These are phyloP conservation scores for Inga laurina DNA, from an alignment of 306 rosid genomes.

Conservation along the genomic window DNA sequence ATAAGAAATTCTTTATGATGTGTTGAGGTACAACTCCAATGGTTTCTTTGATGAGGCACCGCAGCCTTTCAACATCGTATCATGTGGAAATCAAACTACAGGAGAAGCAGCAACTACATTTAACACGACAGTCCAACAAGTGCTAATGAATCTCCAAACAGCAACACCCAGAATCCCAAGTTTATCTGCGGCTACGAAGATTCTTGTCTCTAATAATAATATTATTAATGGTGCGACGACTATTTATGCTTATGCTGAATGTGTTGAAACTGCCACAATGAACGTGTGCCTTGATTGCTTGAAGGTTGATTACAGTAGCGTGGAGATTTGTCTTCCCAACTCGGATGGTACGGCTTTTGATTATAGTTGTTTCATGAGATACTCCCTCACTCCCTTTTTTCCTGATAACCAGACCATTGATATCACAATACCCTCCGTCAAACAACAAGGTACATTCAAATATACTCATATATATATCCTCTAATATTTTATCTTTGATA, in stretches of 20 bases:
- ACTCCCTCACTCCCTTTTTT: background rate
- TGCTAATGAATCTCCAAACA: background rate
- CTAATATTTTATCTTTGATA: too few relatives aligned
- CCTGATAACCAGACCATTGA: background rate
- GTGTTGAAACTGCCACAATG: slow-evolving; percentile 31
- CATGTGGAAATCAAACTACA: background rate
- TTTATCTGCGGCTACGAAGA: slow-evolving; percentile 39
- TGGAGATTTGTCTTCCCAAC: slow-evolving; percentile 39
- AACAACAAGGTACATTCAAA: slow-evolving; percentile 26
- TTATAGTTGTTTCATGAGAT: slow-evolving; percentile 1
- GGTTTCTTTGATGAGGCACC: background rate
- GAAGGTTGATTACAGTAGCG: slow-evolving; percentile 30
- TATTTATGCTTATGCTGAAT: slow-evolving; percentile 45
- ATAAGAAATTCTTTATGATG: background rate
- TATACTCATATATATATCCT: too few relatives aligned
- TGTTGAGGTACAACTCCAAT: background rate
- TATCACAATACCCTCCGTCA: background rate
- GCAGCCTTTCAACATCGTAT: background rate
- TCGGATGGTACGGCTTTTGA: slow-evolving; percentile 40
- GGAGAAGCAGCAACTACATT: background rate
- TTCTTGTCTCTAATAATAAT: background rate
- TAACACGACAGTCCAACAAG: background rate
- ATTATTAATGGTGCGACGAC: background rate
- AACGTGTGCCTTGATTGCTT: slow-evolving; percentile 42
- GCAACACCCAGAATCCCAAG: slow-evolving; percentile 21